These are phyloP conservation scores for Nepenthes gracilis DNA, from an alignment of 148 eudicot species.

Conservation along the genomic window DNA sequence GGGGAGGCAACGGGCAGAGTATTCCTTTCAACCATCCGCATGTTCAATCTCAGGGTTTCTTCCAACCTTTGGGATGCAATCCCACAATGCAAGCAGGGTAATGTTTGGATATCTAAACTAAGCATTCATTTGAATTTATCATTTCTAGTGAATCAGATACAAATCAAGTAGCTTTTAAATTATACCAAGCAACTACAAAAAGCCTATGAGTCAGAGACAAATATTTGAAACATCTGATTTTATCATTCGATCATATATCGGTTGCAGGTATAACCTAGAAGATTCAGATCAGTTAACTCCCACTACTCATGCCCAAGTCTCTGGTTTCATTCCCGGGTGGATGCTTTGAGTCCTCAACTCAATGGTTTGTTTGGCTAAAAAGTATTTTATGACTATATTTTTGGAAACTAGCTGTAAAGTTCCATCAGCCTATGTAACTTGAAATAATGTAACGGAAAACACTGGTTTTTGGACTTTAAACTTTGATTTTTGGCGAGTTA, in stretches of 20 bases:
- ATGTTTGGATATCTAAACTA: not conserved
- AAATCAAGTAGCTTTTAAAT: too few relatives aligned
- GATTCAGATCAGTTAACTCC: constrained; percentile 47
- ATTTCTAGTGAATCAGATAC: not conserved
- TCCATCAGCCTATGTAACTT: too few relatives aligned
- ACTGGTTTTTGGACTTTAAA: too few relatives aligned
- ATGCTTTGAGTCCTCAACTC: constrained; percentile 49
- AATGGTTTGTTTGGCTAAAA: not conserved
- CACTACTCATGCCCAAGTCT: constrained; percentile 43
- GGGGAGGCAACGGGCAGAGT: constrained; percentile 54
- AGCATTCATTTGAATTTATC: not conserved
- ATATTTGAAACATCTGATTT: not conserved
- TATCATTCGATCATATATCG: not conserved
- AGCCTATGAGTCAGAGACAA: too few relatives aligned
- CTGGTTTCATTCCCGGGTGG: constrained; percentile 77
- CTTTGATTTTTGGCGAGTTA: too few relatives aligned
- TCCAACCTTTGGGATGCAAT: constrained; percentile 66
- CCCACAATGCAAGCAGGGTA: constrained; percentile 75
- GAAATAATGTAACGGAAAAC: too few relatives aligned
- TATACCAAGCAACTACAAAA: too few relatives aligned
- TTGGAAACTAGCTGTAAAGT: too few relatives aligned
- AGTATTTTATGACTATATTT: not conserved
- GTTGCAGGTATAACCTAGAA: constrained; percentile 42
- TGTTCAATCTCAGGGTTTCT: constrained; percentile 64
- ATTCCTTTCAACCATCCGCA: constrained; percentile 39